Evolutionary conservation across 2,329 filamentous ascomycete genomes (phyloP), one percentile per base, ranked within the genome.

Genomic region (Setomelanomma holmii): DNA sequence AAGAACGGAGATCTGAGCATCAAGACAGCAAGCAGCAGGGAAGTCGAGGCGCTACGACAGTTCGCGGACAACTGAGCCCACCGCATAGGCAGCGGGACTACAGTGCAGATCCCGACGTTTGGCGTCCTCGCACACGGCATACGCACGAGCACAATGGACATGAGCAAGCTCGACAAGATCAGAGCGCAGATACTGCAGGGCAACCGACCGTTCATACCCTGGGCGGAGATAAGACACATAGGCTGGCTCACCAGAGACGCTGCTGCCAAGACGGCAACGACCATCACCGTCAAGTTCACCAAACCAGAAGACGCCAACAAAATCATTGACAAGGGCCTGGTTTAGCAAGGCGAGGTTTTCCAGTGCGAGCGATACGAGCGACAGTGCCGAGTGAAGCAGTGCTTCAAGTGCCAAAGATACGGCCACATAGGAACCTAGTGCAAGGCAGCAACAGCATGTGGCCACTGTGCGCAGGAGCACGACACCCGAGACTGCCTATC

Each of bases 1-100:
- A 61, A 61, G 44, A 63, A 60, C 42, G 42, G 58, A 45, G 53
- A 60, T 46, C 49, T 63, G 4, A 63, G 53, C 35, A 60, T 60
- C 5, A 57, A 55, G 40, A 60, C 46, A 55, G 57, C 41, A 8
- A 40, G 19, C 17, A 62, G 52, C 35, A 60, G 14, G 12, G 47
- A 62, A 44, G 45, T 49, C 30, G 45, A 60, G 34, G 53, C 51
- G 40, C 53, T 62, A 34, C 12, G 33, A 36, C 42, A 61, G 39
- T 59, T 63, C 36, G 50, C 50, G 27, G 55, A 63, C 17, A 49
- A 60, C 52, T 57, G 34, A 51, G 51, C 39, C 30, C 36, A 55
- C 54, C 36, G 43, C 19, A 60, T 60, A 12, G 40, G 54, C 20
- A 49, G 11, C 11, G 27, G 43, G 21, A 41, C 51, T 11, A 51